Conservation (phyloP, 2,329 filamentous ascomycete species). For the Cercospora sp. region DNA sequence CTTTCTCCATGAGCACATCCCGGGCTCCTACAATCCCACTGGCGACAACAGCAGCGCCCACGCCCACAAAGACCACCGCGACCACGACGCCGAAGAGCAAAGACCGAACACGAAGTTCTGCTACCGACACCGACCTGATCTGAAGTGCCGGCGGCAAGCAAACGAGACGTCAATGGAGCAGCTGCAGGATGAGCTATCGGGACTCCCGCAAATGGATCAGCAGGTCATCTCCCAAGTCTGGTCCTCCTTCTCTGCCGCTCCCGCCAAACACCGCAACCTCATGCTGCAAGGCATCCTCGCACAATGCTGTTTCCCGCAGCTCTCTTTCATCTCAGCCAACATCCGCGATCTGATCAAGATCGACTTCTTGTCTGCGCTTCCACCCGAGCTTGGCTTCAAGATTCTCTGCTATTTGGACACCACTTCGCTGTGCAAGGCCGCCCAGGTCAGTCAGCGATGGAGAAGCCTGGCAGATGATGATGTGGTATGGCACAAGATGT, state of each 20-base stretch:
- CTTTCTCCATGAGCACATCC: conserved; percentile 88
- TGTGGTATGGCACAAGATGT: conserved; percentile 97
- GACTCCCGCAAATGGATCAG: conserved; percentile 78
- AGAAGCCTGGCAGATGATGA: conserved; percentile 90
- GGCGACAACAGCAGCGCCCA: conserved; percentile 44
- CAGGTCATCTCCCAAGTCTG: conserved; percentile 96
- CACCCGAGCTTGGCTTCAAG: conserved; percentile 87
- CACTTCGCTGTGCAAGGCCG: conserved; percentile 89
- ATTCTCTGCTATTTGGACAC: conserved; percentile 93
- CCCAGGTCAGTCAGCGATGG: conserved; percentile 90
- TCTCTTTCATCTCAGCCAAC: conserved; percentile 86
- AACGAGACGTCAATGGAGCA: conserved; percentile 96
- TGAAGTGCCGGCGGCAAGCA: conserved; percentile 87
- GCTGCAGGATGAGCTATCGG: conserved; percentile 83
- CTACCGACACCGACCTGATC: conserved; percentile 90
- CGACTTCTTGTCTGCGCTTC: conserved; percentile 87
- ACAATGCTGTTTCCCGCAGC: conserved; percentile 95
- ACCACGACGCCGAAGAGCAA: conserved; percentile 34
- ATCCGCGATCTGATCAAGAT: conserved; percentile 96
- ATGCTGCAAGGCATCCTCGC: conserved; percentile 96
- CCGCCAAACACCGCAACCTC: conserved; percentile 86
- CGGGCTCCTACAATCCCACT: conserved; percentile 79
- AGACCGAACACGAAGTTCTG: conserved; percentile 83
- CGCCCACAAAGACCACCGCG: conserved; percentile 33
- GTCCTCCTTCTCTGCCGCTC: conserved; percentile 95